A percentile compares a stretch with the other conserved stretches of the same genome.
These are phyloP conservation scores for Lipomyces yamadae DNA, from an alignment of 805 yeast genomes.

Conservation along the genomic window DNA sequence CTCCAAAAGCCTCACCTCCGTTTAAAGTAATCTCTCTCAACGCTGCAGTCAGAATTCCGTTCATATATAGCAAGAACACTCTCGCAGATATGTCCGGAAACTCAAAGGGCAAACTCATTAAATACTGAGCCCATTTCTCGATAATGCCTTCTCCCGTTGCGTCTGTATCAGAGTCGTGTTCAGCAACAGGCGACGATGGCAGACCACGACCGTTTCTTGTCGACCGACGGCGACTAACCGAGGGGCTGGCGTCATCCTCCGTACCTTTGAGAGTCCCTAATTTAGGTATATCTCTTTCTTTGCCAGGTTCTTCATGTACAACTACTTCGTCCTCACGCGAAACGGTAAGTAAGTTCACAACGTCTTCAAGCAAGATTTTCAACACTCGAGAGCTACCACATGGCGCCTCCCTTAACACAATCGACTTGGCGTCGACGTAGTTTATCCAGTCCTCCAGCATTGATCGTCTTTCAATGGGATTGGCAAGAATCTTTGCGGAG, in stretches of 20 bases:
- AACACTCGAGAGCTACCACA: constrained; percentile 46
- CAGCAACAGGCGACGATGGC: not conserved
- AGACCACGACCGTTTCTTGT: constrained; percentile 12
- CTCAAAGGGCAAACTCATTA: constrained; percentile 51
- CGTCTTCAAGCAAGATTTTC: constrained; percentile 42
- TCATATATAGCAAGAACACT: constrained; percentile 58
- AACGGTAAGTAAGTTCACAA: constrained; percentile 40
- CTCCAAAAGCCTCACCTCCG: constrained; percentile 64
- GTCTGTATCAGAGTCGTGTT: not conserved
- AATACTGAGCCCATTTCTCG: constrained; percentile 49
- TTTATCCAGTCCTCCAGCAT: constrained; percentile 65
- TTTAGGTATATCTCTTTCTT: not conserved
- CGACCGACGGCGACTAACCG: constrained; percentile 12
- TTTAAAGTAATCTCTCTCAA: constrained; percentile 64
- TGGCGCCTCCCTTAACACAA: constrained; percentile 58
- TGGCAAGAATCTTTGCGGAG: constrained; percentile 54
- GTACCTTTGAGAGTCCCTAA: constrained; percentile 5
- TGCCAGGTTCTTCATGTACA: constrained; percentile 5
- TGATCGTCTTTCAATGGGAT: constrained; percentile 50
- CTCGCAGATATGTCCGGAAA: constrained; percentile 61
- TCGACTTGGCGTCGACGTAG: constrained; percentile 54
- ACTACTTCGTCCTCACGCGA: not conserved
- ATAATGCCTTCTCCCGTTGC: constrained; percentile 39
- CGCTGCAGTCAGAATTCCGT: constrained; percentile 61
- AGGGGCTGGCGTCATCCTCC: constrained; percentile 21